Evolutionary conservation across 495 filamentous ascomycete genomes (phyloP), one percentile per base, ranked within the genome.

Genomic region (Daldinia caldariorum): DNA sequence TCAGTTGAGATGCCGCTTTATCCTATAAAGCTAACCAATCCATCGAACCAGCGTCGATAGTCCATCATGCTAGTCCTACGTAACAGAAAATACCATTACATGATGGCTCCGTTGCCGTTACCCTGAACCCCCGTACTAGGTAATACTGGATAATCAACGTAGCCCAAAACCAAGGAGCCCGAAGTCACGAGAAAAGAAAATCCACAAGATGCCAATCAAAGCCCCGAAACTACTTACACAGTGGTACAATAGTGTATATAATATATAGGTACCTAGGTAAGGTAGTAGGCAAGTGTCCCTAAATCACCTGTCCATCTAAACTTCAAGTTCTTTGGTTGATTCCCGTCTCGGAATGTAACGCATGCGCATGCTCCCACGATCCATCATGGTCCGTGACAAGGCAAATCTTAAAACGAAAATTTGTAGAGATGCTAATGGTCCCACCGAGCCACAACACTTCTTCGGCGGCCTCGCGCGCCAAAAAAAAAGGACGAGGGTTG

Each of bases 61-160:
- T 47, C 45, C 59, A 63, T 63, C 59, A 69, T 63, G 59, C 31
- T 29, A 32, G 54, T 22, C 18, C 9, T 20, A 22, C 41, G 18
- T 45, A 45, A 16, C n/a, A 45, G 3, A 45, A 18, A 8, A 16
- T 45, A 45, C 18, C 16, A 9, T 14, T n/a, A 16, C 12, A 47
- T 13, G 8, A 22, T 43, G 51, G 57, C 54, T 50, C 35, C 29
- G 26, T 56, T 61, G n/a, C 43, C 35, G 41, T 47, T 50, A 41
- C 35, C 49, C 34, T 41, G 43, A 53, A 53, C 29, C 49, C 39
- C 26, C 29, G 29, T 29, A 31, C 29, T 13, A 13, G 22, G 49
- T 32, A 53, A 31, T 16, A 4, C 26, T 53, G 12, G 49, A 32
- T 53, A 13, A 0, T 29, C 49, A 53, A 53, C n/a, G 29, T 53